phyloP scores from a whole-genome alignment of 164 flowering plant genomes.

The Vitis rotundifolia region DNA sequence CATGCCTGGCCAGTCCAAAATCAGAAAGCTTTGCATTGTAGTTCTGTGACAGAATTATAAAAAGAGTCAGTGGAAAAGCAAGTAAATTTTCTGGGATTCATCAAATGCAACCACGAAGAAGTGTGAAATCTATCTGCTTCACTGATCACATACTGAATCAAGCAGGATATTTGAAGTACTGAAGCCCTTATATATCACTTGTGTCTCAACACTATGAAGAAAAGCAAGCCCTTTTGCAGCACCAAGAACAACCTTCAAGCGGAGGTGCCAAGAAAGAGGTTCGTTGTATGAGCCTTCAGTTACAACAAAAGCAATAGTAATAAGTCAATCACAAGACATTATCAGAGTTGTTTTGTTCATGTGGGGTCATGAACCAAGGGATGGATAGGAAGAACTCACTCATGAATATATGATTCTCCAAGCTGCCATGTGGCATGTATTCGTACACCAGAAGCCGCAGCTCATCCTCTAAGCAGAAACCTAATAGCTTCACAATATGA shows the following conservation, averaged over 20 bases:
- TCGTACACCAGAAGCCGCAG: conserved; percentile 12
- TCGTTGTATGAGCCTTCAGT: background rate
- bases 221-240: conserved; percentile 16
- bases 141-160: conserved; percentile 3
- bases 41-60: background rate
- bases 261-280: background rate
- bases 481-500: conserved; percentile 14
- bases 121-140: background rate
- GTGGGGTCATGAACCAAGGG: too few relatives aligned
- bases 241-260: conserved; percentile 12
- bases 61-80: background rate
- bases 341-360: background rate
- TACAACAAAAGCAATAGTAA: background rate
- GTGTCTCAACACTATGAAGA: conserved; percentile 8
- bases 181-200: conserved; percentile 11
- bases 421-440: conserved; percentile 24
- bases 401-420: conserved; percentile 31
- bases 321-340: background rate
- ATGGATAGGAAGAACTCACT: conserved; percentile 16
- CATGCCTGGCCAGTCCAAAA: conserved; percentile 10
- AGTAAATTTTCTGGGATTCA: background rate
- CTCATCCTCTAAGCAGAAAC: conserved; percentile 16
- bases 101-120: background rate
- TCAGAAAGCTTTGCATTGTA: conserved; percentile 16
- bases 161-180: conserved; percentile 11